These are phyloP conservation scores for Globisporangium solare DNA, from an alignment of 352 stramenopile species.

Conservation along the genomic window DNA sequence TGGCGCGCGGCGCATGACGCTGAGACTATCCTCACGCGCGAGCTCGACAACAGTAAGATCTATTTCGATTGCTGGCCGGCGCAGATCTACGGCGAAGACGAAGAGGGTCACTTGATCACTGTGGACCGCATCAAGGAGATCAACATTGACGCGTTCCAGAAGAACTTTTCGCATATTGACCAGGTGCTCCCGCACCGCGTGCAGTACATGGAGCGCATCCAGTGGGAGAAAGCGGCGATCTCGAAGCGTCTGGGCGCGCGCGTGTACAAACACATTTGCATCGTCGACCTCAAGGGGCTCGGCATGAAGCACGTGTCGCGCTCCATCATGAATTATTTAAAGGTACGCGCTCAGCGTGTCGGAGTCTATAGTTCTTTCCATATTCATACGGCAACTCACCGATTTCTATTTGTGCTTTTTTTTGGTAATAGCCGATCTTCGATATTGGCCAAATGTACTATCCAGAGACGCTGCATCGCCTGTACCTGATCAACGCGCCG, in stretches of 20 bases:
- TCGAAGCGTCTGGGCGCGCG: constrained; percentile 51
- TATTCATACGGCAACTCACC: background rate
- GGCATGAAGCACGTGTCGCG: constrained; percentile 62
- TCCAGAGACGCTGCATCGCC: constrained; percentile 68
- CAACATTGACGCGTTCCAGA: constrained; percentile 52
- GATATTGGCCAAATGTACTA: constrained; percentile 77
- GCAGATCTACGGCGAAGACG: constrained; percentile 69
- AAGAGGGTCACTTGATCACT: constrained; percentile 60
- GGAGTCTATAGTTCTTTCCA: background rate
- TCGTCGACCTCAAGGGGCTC: constrained; percentile 72
- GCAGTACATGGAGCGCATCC: constrained; percentile 78
- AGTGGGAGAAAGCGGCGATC: constrained; percentile 73
- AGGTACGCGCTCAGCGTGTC: constrained; percentile 25
- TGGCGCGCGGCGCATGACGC: constrained; percentile 42
- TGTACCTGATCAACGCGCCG: constrained; percentile 80
- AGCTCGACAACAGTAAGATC: constrained; percentile 51
- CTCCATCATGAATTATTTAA: constrained; percentile 54
- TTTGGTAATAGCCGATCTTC: constrained; percentile 66
- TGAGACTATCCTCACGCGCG: constrained; percentile 42
- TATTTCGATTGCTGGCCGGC: constrained; percentile 67
- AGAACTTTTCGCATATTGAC: constrained; percentile 50
- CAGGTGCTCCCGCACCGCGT: constrained; percentile 55
- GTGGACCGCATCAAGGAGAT: constrained; percentile 70
- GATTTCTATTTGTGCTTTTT: constrained; percentile 6
- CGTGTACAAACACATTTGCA: constrained; percentile 82